These are phyloP conservation scores for Eucalyptus coolabah DNA, from an alignment of 345 rosid species.

Conservation along the genomic window DNA sequence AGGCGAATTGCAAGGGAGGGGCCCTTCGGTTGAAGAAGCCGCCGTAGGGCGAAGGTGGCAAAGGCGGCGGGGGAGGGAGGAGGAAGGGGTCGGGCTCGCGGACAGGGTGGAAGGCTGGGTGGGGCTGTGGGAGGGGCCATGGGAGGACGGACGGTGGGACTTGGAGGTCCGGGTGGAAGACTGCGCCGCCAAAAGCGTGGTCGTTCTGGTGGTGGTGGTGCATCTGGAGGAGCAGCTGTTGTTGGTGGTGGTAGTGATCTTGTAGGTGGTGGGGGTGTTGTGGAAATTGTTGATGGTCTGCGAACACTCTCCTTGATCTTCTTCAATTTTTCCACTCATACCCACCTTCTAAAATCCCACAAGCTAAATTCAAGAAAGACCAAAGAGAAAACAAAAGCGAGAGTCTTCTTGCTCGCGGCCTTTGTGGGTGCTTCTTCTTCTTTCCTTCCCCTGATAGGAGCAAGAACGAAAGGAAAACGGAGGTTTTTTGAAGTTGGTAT, in stretches of 20 bases:
- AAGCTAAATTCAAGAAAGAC: not conserved
- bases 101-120: conserved; percentile 48
- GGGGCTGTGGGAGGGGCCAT: conserved; percentile 39
- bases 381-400: not conserved
- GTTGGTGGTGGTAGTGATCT: not conserved
- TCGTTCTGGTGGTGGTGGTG: conserved; percentile 15
- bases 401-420: not conserved
- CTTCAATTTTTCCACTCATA: not conserved
- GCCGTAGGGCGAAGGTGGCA: conserved; percentile 28
- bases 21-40: conserved; percentile 45
- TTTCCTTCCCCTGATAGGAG: not conserved
- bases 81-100: conserved; percentile 42
- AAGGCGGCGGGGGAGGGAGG: conserved; percentile 38
- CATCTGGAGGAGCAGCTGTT: conserved; percentile 41
- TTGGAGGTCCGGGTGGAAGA: not conserved
- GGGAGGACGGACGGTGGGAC: conserved; percentile 42
- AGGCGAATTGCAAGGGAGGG: conserved; percentile 53
- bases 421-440: not conserved
- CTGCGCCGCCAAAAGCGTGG: not conserved
- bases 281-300: not conserved
- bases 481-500: not conserved
- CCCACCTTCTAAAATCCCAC: not conserved
- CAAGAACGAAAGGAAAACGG: not conserved
- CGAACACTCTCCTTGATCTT: not conserved
- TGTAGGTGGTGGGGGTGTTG: not conserved